Base-by-base conservation (phyloP, 2,329 filamentous ascomycete genomes). In the Phialophora tarda region DNA sequence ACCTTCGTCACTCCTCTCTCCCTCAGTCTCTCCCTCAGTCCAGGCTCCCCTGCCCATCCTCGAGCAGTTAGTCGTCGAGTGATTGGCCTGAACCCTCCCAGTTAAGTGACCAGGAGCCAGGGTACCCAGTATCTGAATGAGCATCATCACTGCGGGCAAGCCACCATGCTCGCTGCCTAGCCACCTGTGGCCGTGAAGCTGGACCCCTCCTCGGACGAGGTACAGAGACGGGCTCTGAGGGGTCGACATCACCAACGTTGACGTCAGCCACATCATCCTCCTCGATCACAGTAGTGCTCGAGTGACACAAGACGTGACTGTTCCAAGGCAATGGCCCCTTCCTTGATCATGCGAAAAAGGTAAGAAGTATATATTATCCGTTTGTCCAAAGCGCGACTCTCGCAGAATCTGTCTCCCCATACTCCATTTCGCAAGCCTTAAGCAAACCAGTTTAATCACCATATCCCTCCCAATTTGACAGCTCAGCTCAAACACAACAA, bases 111-210 rank as follows among this genome's bases (percentile, higher is more conserved):
- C 34, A 17, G 4, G 38, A n/a, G n/a, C n/a, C n/a, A n/a, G n/a
- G n/a, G n/a, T n/a, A n/a, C n/a, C n/a, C n/a, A n/a, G 38, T 41
- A 4, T 41, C 14, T 44, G 38, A 2, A 44, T 44, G 5, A 44
- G 14, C 2, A 41, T 41, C 34, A 41, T 41, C 34, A 17, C 34
- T 17, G 17, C 34, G 34, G 34, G 34, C 34, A 41, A 17, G 34
- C 34, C 34, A 17, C 34, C 14, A 4, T 17, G 6, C 12, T 38
- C 12, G 4, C 34, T 5, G 34, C 14, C 34, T 14, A 41, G 48
- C 48, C 48, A 51, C 48, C 21, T 26, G 48, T 51, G 48, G 21
- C 48, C 23, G 48, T 51, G 48, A 51, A 51, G 4, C 48, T 24
- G 48, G 48, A 51, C 24, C 48, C 23, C 8, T 48, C 44, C 14